Base-by-base conservation (phyloP, 1,139 yeast genomes). In the Hyphopichia khmerensis region DNA sequence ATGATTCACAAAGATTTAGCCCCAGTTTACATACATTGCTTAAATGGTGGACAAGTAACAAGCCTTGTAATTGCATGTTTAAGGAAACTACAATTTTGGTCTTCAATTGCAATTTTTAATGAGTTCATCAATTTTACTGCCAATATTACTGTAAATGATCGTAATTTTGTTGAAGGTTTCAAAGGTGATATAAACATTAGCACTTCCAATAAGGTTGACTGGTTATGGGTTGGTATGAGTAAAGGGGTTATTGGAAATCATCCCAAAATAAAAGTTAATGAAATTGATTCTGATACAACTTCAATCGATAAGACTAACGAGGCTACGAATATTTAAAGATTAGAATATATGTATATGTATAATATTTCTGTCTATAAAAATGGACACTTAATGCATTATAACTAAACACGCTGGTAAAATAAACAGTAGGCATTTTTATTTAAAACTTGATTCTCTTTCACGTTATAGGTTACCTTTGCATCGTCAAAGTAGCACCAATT, bases 41-140 rank as follows among this genome's bases (percentile, higher is more conserved):
- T 84, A 23, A 91, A 88, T 57, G 98, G 98, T 0, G 90, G 95
- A 7, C 93, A 89, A 51, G 87, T 88, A 2, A 87, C 96, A 0
- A 81, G 95, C 29, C 69, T 93, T 40, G 80, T 89, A 2, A 77
- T 91, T 31, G 97, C 97, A 7, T 89, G 97, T 59, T 68, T 90
- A 35, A 68, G 99, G 27, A 87, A 87, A 55, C 67, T 87, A 30
- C 87, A 89, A 34, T 82, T 86, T 54, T 93, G 99, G 99, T 84
- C 95, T 9, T 79, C 88, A 15, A 89, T 90, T 7, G 84, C 96
- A 0, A 89, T 93, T 14, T 82, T 87, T 52, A 89, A 85, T 50
- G 99, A 93, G 62, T 91, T 87, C 55, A 75, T 87, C 38, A 80
- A 83, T 47, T 90, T 80, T 59, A 79, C 91, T 6, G 82, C 87